Conservation (phyloP, 352 stramenopile species). For the Phytopythium chamaehyphon region DNA sequence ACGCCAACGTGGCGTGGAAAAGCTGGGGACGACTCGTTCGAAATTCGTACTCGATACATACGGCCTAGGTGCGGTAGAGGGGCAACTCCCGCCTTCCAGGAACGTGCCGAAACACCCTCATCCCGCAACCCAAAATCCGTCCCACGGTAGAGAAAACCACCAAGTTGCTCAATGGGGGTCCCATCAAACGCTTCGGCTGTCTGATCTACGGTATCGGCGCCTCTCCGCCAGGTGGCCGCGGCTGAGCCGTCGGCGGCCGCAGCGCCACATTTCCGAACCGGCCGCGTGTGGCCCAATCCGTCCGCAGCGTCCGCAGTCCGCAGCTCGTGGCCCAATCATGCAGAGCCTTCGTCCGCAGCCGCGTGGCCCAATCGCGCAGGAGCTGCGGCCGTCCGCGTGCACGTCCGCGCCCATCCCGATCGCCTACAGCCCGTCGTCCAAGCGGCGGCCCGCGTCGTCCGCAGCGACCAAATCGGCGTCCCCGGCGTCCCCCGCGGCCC, state of each 20-base stretch:
- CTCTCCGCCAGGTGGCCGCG: neutral
- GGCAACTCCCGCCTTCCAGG: no score
- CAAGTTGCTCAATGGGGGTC: neutral
- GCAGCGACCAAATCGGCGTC: neutral
- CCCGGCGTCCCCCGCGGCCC: conserved; percentile 3
- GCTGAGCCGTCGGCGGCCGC: neutral
- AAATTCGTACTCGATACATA: no score
- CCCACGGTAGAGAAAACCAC: no score
- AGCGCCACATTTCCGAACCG: neutral
- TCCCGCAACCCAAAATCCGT: no score
- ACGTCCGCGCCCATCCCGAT: conserved; percentile 8
- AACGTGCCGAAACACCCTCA: no score
- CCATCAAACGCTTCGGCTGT: conserved; percentile 2
- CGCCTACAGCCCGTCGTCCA: neutral
- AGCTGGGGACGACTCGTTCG: no score
- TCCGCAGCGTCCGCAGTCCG: no score
- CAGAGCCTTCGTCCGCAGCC: conserved; percentile 1
- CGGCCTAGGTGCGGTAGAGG: no score
- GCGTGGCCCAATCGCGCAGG: conserved; percentile 21
- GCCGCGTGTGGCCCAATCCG: no score
- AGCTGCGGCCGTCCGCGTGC: conserved; percentile 15
- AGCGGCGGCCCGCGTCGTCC: neutral
- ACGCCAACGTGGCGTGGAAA: no score
- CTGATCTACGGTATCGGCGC: neutral
- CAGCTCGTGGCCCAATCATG: no score